Evolutionary conservation across 2,329 filamentous ascomycete genomes (phyloP).

Genomic region (Colletotrichum siamense): DNA sequence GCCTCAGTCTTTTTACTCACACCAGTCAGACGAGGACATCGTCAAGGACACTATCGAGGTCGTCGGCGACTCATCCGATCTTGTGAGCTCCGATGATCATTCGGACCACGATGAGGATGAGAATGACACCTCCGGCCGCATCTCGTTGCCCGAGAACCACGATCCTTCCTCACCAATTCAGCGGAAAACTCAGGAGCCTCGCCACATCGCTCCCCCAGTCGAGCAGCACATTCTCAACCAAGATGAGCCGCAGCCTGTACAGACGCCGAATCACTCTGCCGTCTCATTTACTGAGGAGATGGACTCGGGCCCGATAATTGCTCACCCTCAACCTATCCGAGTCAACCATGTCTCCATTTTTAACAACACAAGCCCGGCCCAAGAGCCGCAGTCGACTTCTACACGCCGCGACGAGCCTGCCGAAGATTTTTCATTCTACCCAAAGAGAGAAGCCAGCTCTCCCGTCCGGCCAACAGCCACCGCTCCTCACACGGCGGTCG

Average conservation of each 20-base stretch:
- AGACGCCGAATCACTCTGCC: background rate
- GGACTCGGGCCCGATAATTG: conserved; percentile 10
- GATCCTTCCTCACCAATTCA: conserved; percentile 13
- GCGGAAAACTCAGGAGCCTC: background rate
- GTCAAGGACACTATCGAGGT: conserved; percentile 65
- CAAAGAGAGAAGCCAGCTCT: conserved; percentile 15
- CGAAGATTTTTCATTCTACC: conserved; percentile 6
- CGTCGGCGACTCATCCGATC: conserved; percentile 41
- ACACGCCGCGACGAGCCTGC: background rate
- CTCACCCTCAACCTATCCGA: conserved; percentile 21
- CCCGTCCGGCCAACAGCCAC: conserved; percentile 6
- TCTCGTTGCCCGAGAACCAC: background rate
- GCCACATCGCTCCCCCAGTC: background rate
- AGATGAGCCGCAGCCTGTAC: background rate
- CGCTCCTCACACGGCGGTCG: background rate
- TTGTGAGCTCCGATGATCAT: conserved; percentile 34
- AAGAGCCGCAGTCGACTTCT: background rate
- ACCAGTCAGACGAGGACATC: conserved; percentile 43
- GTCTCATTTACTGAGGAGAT: background rate
- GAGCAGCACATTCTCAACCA: background rate
- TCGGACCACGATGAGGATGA: conserved; percentile 22
- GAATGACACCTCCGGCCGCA: background rate
- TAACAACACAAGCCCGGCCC: background rate
- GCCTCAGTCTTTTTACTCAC: conserved; percentile 7
- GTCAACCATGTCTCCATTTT: conserved; percentile 20